Evolutionary conservation across 257 asterid genomes (phyloP), one percentile per base, ranked within the genome.

Genomic region (Lycium ferocissimum): DNA sequence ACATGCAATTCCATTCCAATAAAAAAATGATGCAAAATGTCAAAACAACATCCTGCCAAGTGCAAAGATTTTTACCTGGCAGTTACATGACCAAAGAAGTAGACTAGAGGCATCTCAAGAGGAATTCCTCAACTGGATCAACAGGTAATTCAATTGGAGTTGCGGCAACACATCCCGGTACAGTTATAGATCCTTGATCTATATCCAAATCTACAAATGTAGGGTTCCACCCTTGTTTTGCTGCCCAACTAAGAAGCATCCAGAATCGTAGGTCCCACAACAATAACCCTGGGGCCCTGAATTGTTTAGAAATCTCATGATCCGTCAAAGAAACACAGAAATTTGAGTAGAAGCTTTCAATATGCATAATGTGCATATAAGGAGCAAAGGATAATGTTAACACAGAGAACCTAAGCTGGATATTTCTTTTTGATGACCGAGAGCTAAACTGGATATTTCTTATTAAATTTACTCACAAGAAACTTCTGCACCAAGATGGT

Each of bases 191-290:
- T 85, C 99, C 99, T 91, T 97, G 98, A 85, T 98, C 99, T 53
- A 95, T 92, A 89, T 97, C 98, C 86, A 97, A 90, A 93, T 97
- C 99, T 80, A 97, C 99, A 91, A 90, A 95, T 79, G 99, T 97
- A 26, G 99, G 99, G 88, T 97, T 97, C 99, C 99, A 95, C 13
- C 99, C 99, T 90, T 90, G 97, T 90, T 97, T 97, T 80, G 98
- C 97, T 57, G 99, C 98, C 99, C 99, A 97, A 89, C 99, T 97
- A 88, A 97, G 97, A 87, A 97, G 98, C 99, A 97, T 97, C 99
- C 99, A 22, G 99, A 97, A 92, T 97, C 98, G 98, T 90, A 63
- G 99, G 99, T 73, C 99, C 99, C 66, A 97, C 98, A 56, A 97
- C 98, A 62, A 97, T 93, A 76, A 97, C 97, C 85, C 98, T 93